phyloP scores from a whole-genome alignment of 768 basidiomycete genomes.

The Rhodotorula babjevae region DNA sequence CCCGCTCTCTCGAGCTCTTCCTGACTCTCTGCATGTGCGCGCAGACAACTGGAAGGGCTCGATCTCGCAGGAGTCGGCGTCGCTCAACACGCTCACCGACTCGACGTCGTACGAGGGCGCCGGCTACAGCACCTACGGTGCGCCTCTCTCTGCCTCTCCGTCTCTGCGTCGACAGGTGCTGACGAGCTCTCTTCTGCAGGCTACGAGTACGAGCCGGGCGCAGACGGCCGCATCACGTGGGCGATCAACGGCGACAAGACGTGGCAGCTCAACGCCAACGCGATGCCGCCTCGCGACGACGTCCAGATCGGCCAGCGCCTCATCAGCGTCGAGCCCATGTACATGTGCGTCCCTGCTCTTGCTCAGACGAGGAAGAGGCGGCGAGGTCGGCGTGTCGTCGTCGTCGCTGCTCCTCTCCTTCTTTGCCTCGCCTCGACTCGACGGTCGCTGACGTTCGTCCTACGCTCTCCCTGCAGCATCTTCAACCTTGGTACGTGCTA shows the following conservation, averaged over 20 bases:
- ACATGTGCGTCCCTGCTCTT: slow-evolving; percentile 10
- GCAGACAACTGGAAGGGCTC: slow-evolving; percentile 36
- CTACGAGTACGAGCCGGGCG: slow-evolving; percentile 38
- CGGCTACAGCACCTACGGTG: slow-evolving; percentile 33
- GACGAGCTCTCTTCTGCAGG: slow-evolving; percentile 31
- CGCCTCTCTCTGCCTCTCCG: neutral
- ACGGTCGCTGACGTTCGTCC: neutral
- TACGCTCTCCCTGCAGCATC: slow-evolving; percentile 7
- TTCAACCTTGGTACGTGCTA: slow-evolving; percentile 18
- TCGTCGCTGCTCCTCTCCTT: neutral
- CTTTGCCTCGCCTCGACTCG: neutral
- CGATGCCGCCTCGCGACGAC: slow-evolving; percentile 63
- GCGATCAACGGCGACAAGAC: slow-evolving; percentile 60
- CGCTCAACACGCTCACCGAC: slow-evolving; percentile 36
- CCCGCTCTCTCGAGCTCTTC: neutral
- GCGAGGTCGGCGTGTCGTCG: neutral
- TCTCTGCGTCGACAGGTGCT: no score
- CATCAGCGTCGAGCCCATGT: slow-evolving; percentile 85
- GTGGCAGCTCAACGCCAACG: slow-evolving; percentile 65
- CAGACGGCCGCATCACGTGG: slow-evolving; percentile 81
- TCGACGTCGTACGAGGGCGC: slow-evolving; percentile 28
- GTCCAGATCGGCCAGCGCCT: slow-evolving; percentile 62
- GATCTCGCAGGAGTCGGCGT: slow-evolving; percentile 32
- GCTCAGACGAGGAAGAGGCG: neutral
- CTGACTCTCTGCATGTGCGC: no score